Percentiles rank a stretch among this genome's conserved stretches.
Evolutionary conservation across 148 eudicot species (phyloP).

Genomic region (Salicornia ramosissima): DNA sequence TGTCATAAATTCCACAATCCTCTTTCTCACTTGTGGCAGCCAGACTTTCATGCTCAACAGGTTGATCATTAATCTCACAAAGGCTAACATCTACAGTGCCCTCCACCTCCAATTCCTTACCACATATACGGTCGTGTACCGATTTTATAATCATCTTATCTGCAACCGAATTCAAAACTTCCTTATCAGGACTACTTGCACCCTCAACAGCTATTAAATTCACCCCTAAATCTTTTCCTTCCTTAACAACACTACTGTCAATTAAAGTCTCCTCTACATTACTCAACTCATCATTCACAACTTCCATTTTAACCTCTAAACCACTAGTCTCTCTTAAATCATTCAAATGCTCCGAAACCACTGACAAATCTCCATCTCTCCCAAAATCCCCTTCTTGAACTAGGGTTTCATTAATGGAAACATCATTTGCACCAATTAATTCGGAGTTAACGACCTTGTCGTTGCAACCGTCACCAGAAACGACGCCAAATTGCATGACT

Average conservation of each 20-base stretch:
- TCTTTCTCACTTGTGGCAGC: not conserved
- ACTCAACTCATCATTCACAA: slow-evolving; percentile 10
- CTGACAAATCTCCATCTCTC: not conserved
- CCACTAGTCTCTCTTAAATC: not conserved
- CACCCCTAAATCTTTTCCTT: not conserved
- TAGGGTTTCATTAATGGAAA: slow-evolving; percentile 6
- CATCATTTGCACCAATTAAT: not conserved
- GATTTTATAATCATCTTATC: slow-evolving; percentile 1
- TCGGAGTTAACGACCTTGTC: slow-evolving; percentile 4
- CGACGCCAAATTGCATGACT: slow-evolving; percentile 7
- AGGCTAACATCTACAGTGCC: not conserved
- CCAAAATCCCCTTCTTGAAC: slow-evolving; percentile 1
- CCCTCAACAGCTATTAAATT: not conserved
- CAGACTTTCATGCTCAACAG: not conserved
- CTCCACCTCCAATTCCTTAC: not conserved
- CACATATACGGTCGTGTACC: not conserved
- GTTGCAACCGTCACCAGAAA: not conserved
- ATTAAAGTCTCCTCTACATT: not conserved
- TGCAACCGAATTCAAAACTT: not conserved
- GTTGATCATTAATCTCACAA: slow-evolving; percentile 1
- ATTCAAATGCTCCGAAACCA: not conserved
- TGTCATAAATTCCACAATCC: not conserved
- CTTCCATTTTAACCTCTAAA: slow-evolving; percentile 4
- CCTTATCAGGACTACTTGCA: slow-evolving; percentile 4
- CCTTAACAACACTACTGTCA: not conserved